A percentile compares a stretch with the other conserved stretches of the same genome.
These are phyloP conservation scores for Ilex aquifolium DNA, from an alignment of 257 asterid genomes.

Conservation along the genomic window DNA sequence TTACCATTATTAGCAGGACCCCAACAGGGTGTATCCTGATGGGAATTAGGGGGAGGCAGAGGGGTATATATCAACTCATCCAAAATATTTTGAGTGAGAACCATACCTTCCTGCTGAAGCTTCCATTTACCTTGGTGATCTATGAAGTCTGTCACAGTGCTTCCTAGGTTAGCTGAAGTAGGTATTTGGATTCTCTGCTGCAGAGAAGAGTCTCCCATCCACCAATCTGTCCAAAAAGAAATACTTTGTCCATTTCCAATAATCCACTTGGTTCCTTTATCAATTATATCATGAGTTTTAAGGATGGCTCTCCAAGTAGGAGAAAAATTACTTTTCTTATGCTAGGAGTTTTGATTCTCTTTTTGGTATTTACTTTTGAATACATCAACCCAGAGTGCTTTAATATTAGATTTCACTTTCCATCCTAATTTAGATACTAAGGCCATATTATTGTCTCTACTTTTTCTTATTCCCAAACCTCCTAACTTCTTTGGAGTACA, in stretches of 20 bases:
- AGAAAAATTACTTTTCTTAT: background rate
- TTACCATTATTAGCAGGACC: too few relatives aligned
- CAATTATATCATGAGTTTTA: background rate
- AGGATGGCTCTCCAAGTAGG: background rate
- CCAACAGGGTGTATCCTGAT: too few relatives aligned
- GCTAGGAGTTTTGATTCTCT: background rate
- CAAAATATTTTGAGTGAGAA: background rate
- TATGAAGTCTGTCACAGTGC: background rate
- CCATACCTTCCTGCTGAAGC: background rate
- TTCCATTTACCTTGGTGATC: background rate
- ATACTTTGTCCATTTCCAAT: background rate
- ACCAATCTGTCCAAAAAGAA: too few relatives aligned
- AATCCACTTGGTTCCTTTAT: background rate
- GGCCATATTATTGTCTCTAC: background rate
- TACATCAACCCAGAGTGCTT: background rate
- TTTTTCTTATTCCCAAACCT: background rate
- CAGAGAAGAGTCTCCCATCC: background rate
- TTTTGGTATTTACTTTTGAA: too few relatives aligned
- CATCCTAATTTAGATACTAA: background rate
- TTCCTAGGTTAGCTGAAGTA: background rate
- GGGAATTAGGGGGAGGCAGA: too few relatives aligned
- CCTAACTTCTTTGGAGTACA: background rate
- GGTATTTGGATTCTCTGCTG: background rate
- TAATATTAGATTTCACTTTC: background rate
- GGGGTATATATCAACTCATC: background rate